phyloP scores from a whole-genome alignment of 192 early-diverging fungal genomes.

The Funneliformis mosseae region DNA sequence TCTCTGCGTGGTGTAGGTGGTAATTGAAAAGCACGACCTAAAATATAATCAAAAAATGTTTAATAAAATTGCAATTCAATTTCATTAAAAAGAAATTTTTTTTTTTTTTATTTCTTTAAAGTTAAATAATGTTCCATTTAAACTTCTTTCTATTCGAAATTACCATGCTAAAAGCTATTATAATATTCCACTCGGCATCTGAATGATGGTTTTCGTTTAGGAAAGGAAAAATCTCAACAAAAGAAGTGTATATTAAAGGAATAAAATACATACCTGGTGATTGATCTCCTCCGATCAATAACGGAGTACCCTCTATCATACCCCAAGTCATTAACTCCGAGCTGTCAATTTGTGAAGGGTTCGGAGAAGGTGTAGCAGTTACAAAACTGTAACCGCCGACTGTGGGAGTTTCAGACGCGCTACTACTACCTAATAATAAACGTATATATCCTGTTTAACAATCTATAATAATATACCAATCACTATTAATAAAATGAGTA shows the following conservation, averaged over 20 bases:
- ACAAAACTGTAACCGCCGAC: conserved; percentile 66
- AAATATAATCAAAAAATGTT: conserved; percentile 5
- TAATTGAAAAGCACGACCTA: conserved; percentile 55
- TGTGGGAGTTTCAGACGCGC: conserved; percentile 48
- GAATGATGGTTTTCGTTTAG: background rate
- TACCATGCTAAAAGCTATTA: conserved; percentile 25
- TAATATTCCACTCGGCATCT: background rate
- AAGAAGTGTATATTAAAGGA: background rate
- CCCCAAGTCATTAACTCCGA: conserved; percentile 85
- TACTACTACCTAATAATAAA: background rate
- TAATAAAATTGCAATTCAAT: background rate
- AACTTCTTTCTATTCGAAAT: conserved; percentile 8
- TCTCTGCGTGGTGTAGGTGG: conserved; percentile 69
- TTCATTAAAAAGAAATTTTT: background rate
- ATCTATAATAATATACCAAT: too few species aligned
- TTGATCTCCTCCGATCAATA: conserved; percentile 61
- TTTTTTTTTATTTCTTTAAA: background rate
- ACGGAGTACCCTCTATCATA: conserved; percentile 76
- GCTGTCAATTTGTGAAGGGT: conserved; percentile 66
- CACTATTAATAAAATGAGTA: too few species aligned
- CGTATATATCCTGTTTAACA: background rate
- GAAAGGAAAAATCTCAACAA: background rate
- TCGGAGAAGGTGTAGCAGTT: conserved; percentile 65
- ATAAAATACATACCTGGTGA: conserved; percentile 41
- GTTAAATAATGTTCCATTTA: background rate